phyloP scores from a whole-genome alignment of 805 yeast genomes.

The Yamadazyma sp. region DNA sequence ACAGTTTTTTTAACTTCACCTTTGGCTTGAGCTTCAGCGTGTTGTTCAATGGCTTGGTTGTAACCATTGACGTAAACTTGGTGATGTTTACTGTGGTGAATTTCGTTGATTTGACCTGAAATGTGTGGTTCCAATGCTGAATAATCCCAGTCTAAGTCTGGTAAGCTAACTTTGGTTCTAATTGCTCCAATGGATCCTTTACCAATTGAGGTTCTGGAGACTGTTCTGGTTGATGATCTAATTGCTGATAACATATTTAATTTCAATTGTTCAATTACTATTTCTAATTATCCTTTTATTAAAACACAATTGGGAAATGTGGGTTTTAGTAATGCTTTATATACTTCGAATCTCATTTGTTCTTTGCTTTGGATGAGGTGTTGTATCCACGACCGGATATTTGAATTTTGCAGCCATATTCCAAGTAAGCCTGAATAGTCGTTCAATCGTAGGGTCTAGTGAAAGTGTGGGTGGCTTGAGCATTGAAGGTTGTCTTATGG shows the following conservation, averaged over 20 bases:
- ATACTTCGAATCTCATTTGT: too few species aligned
- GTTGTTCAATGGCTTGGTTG: conserved; percentile 43
- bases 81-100: conserved; percentile 50
- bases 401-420: too few species aligned
- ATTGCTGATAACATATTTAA: neutral
- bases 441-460: too few species aligned
- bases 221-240: neutral
- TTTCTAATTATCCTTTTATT: neutral
- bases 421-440: too few species aligned
- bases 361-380: too few species aligned
- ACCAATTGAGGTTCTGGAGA: neutral
- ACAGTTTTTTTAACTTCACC: conserved; percentile 34
- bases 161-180: conserved; percentile 33
- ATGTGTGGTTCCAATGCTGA: conserved; percentile 49
- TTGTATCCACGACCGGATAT: too few species aligned
- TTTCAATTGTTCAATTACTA: neutral
- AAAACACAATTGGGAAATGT: too few species aligned
- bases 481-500: too few species aligned
- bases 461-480: too few species aligned
- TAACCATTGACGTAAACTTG: conserved; percentile 48
- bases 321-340: too few species aligned
- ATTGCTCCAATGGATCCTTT: conserved; percentile 11
- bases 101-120: conserved; percentile 43
- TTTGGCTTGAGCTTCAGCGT: conserved; percentile 15
- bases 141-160: conserved; percentile 46